These are phyloP conservation scores for Leccinum imitatum DNA, from an alignment of 768 basidiomycete species.

Conservation along the genomic window DNA sequence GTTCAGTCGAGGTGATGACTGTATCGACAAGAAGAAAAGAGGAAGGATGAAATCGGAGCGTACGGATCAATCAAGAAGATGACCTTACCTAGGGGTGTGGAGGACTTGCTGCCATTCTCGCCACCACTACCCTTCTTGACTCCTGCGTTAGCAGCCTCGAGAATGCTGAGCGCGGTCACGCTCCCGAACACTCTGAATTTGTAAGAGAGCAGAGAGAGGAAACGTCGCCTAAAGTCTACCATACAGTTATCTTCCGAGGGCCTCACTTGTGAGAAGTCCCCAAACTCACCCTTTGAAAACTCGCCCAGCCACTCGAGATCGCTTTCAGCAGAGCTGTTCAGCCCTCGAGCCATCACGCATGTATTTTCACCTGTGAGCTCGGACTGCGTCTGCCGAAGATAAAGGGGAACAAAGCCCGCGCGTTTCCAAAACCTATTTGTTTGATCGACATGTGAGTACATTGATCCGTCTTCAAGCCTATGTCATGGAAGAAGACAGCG, in stretches of 20 bases:
- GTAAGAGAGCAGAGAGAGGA: slow-evolving; percentile 86
- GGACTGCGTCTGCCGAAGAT: slow-evolving; percentile 89
- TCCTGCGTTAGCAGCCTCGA: slow-evolving; percentile 79
- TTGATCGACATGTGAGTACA: background rate
- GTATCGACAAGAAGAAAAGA: background rate
- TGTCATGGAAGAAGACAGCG: slow-evolving; percentile 11
- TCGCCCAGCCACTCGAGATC: slow-evolving; percentile 84
- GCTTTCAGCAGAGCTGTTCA: slow-evolving; percentile 62
- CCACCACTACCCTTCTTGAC: slow-evolving; percentile 40
- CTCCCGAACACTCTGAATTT: slow-evolving; percentile 94
- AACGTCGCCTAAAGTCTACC: slow-evolving; percentile 90
- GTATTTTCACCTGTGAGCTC: slow-evolving; percentile 97
- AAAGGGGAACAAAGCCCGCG: slow-evolving; percentile 86
- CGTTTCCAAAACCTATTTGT: slow-evolving; percentile 87
- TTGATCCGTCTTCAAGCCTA: background rate
- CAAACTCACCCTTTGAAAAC: slow-evolving; percentile 72
- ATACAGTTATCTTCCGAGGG: background rate
- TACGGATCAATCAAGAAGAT: background rate
- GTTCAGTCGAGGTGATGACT: slow-evolving; percentile 39
- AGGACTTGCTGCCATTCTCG: slow-evolving; percentile 36
- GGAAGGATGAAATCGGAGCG: background rate
- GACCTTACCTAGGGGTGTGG: slow-evolving; percentile 16
- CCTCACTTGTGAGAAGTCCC: background rate
- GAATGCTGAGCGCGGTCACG: slow-evolving; percentile 80
- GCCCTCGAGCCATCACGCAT: slow-evolving; percentile 89